Evolutionary conservation across 1,284 basidiomycete species (phyloP).

Genomic region (Xanthoconium separans): DNA sequence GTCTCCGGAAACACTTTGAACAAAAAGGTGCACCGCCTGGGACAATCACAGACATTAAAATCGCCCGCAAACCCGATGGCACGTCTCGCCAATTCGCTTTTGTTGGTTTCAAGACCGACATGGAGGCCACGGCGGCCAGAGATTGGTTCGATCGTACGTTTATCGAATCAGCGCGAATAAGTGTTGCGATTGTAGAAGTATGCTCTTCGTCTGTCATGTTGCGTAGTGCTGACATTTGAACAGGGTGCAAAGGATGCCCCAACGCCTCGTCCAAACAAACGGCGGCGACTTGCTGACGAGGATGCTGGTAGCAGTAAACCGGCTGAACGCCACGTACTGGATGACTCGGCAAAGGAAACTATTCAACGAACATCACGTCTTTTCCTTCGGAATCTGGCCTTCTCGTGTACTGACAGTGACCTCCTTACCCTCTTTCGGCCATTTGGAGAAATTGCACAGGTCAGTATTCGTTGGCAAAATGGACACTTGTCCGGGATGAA

Average conservation of each 20-base stretch:
- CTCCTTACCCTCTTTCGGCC: conserved; percentile 66
- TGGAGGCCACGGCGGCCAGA: conserved; percentile 74
- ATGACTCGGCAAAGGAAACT: conserved; percentile 54
- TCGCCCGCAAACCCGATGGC: conserved; percentile 77
- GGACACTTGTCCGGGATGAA: conserved; percentile 41
- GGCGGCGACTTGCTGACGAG: conserved; percentile 41
- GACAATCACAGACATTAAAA: conserved; percentile 85
- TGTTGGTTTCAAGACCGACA: conserved; percentile 83
- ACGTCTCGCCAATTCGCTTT: conserved; percentile 90
- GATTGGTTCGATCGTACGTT: conserved; percentile 89
- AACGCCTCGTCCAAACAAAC: conserved; percentile 64
- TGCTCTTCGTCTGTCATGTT: conserved; percentile 5
- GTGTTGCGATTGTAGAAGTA: conserved; percentile 78
- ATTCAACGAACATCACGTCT: conserved; percentile 81
- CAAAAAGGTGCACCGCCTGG: conserved; percentile 61
- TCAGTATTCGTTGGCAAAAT: conserved; percentile 35
- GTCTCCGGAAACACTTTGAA: conserved; percentile 71
- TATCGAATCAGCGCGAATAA: conserved; percentile 73
- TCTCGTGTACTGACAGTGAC: conserved; percentile 77
- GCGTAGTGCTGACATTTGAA: background rate
- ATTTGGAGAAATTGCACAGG: conserved; percentile 77
- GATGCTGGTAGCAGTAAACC: conserved; percentile 29
- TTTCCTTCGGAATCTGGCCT: conserved; percentile 91
- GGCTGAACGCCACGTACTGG: conserved; percentile 13
- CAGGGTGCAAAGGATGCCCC: conserved; percentile 69